Evolutionary conservation across 2,329 filamentous ascomycete species (phyloP).

Genomic region (Penicillium decumbens): DNA sequence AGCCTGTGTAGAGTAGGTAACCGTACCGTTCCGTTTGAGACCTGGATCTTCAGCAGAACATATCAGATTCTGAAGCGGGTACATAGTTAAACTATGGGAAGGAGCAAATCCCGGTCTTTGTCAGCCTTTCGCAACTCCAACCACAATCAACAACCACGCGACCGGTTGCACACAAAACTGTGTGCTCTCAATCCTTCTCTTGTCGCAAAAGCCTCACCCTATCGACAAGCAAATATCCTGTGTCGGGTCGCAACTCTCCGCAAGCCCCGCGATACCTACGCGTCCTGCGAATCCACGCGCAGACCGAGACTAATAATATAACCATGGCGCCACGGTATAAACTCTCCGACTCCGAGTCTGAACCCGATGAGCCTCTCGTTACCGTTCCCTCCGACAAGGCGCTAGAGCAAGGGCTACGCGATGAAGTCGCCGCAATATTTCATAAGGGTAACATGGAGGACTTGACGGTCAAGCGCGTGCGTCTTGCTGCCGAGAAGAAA

Average conservation of each 20-base stretch:
- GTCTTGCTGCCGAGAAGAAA: conserved; percentile 49
- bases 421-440: conserved; percentile 36
- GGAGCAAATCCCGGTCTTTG: neutral
- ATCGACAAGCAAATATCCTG: neutral
- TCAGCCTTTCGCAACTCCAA: neutral
- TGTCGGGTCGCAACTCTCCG: neutral
- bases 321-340: conserved; percentile 30
- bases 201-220: neutral
- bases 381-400: conserved; percentile 29
- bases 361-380: conserved; percentile 20
- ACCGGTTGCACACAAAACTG: neutral
- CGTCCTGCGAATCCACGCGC: neutral
- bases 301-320: neutral
- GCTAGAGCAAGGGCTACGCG: conserved; percentile 39
- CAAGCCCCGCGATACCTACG: neutral
- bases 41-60: neutral
- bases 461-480: conserved; percentile 55
- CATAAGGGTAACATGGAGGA: conserved; percentile 45
- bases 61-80: neutral
- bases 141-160: neutral
- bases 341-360: conserved; percentile 31
- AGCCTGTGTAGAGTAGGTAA: neutral
- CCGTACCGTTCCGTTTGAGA: neutral
- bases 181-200: neutral
- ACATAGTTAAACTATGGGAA: neutral